Evolutionary conservation across 805 yeast species (phyloP).

Genomic region (Yueomyces sp.): DNA sequence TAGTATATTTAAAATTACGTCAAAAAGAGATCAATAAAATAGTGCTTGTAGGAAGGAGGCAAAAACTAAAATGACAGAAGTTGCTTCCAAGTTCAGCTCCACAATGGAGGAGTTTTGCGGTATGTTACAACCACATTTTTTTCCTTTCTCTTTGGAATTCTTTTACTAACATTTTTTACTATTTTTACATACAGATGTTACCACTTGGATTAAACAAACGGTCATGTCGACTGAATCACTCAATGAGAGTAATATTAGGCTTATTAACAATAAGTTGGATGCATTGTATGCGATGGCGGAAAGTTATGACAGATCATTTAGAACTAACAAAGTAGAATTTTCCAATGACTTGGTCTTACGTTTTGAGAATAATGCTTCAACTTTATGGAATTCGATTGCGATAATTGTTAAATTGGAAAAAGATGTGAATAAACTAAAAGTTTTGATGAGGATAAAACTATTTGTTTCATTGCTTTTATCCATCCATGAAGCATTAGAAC

Average conservation of each 20-base stretch:
- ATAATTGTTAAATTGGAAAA: conserved; percentile 15
- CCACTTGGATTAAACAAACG: conserved; percentile 11
- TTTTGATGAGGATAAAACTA: conserved; percentile 12
- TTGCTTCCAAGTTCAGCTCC: conserved; percentile 8
- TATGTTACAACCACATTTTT: conserved; percentile 2
- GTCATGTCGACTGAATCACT: conserved; percentile 2
- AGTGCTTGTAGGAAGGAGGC: too few relatives aligned
- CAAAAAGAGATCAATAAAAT: too few relatives aligned
- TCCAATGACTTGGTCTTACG: conserved; percentile 9
- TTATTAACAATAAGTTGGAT: conserved; percentile 7
- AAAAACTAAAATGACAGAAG: conserved; percentile 5
- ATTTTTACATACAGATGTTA: conserved; percentile 5
- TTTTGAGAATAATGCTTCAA: conserved; percentile 22
- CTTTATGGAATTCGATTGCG: conserved; percentile 27
- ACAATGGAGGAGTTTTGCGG: conserved; percentile 13
- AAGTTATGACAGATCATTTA: conserved; percentile 18
- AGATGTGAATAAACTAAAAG: conserved; percentile 1
- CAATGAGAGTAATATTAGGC: background rate
- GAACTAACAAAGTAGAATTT: conserved; percentile 10
- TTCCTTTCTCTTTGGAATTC: background rate
- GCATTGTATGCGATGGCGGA: conserved; percentile 23
- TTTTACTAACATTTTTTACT: background rate
- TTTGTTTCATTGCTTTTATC: conserved; percentile 23
- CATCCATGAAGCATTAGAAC: conserved; percentile 18
- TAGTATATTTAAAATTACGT: too few relatives aligned